These are phyloP conservation scores for Ramularia endophylla DNA, from an alignment of 2,329 filamentous ascomycete genomes.

Conservation along the genomic window DNA sequence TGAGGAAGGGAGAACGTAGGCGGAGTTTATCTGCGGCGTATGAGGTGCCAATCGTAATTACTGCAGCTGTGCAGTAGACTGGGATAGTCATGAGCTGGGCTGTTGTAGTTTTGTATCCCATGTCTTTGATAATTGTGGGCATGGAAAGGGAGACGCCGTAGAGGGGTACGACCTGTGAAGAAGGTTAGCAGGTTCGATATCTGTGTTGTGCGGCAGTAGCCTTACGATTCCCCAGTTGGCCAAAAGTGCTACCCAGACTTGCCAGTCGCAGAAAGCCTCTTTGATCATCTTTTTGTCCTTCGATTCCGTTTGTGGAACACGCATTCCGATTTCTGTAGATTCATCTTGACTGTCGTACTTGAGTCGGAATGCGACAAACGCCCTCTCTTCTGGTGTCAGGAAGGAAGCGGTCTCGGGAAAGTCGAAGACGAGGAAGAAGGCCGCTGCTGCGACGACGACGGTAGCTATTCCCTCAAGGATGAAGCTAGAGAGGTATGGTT, in stretches of 20 bases:
- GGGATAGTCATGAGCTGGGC: constrained; percentile 43
- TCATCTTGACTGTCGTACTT: constrained; percentile 16
- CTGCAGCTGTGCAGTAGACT: constrained; percentile 32
- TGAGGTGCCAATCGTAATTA: not conserved
- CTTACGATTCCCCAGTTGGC: constrained; percentile 47
- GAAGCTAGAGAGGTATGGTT: constrained; percentile 50
- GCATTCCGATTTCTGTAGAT: not conserved
- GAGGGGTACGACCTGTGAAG: constrained; percentile 34
- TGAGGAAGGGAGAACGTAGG: constrained; percentile 1
- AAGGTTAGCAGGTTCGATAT: not conserved
- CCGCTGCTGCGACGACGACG: constrained; percentile 46
- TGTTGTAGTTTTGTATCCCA: constrained; percentile 39
- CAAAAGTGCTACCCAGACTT: constrained; percentile 47
- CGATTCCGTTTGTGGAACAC: constrained; percentile 17
- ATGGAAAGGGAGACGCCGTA: constrained; percentile 37
- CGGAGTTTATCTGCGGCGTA: not conserved
- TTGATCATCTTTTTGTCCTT: constrained; percentile 38
- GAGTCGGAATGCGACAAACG: constrained; percentile 18
- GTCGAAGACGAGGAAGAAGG: constrained; percentile 50
- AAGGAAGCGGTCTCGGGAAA: constrained; percentile 46
- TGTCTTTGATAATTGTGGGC: constrained; percentile 14
- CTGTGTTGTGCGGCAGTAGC: too few relatives aligned
- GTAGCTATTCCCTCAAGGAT: constrained; percentile 47
- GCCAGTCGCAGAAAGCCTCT: constrained; percentile 42
- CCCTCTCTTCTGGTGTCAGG: constrained; percentile 29